phyloP scores from a whole-genome alignment of 1,139 yeast species.

The Trichomonascaceae sp. region DNA sequence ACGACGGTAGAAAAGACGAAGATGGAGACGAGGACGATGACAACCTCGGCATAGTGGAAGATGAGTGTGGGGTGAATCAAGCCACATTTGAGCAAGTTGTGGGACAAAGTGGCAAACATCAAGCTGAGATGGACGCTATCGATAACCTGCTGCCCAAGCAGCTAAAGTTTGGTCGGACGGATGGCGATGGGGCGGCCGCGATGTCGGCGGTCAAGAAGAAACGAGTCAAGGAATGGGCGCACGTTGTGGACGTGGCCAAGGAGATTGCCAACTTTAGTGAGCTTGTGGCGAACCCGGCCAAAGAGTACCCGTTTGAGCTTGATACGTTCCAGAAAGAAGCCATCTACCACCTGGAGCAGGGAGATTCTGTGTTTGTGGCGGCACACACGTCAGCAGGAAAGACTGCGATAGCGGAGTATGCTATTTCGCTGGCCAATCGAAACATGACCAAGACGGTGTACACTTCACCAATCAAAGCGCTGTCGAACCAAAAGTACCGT shows the following conservation, averaged over 20 bases:
- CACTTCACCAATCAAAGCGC: conserved; percentile 87
- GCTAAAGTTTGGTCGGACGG: conserved; percentile 32
- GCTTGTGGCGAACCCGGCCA: conserved; percentile 84
- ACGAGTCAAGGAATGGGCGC: conserved; percentile 78
- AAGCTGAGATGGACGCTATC: conserved; percentile 31
- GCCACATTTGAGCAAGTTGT: not conserved
- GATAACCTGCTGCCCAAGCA: conserved; percentile 72
- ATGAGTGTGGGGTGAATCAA: not conserved
- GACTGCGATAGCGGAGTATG: conserved; percentile 88
- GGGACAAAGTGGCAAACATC: not conserved
- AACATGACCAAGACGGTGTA: conserved; percentile 87
- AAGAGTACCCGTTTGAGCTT: conserved; percentile 83
- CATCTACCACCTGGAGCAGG: conserved; percentile 88
- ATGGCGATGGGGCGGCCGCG: conserved; percentile 8
- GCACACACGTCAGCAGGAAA: conserved; percentile 96
- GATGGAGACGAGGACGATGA: conserved; percentile 5
- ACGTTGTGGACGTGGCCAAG: conserved; percentile 78
- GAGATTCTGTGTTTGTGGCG: conserved; percentile 95
- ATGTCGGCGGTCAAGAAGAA: conserved; percentile 22
- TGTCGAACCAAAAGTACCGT: conserved; percentile 87
- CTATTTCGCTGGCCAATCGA: conserved; percentile 83
- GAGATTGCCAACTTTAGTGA: conserved; percentile 73
- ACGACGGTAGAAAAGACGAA: conserved; percentile 3
- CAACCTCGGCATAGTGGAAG: not conserved
- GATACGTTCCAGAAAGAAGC: conserved; percentile 97